phyloP scores from a whole-genome alignment of 192 early-diverging fungal genomes.

The Coemansia interrupta region DNA sequence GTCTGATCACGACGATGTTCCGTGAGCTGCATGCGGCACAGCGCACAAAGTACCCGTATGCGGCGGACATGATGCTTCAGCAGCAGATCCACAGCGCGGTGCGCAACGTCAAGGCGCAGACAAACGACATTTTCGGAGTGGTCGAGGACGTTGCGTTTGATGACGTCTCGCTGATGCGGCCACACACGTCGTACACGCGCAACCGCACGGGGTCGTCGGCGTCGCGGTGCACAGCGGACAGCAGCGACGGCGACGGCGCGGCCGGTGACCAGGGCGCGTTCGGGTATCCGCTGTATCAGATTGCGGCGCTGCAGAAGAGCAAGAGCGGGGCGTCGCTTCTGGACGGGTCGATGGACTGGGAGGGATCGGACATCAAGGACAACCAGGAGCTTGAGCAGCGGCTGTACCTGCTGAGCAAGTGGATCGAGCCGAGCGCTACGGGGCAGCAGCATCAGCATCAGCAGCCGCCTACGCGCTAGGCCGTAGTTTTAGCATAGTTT shows the following conservation, averaged over 20 bases:
- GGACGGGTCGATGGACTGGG: slow-evolving; percentile 48
- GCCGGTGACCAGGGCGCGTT: slow-evolving; percentile 19
- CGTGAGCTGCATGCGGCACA: slow-evolving; percentile 51
- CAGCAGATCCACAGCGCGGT: slow-evolving; percentile 53
- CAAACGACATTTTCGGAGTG: slow-evolving; percentile 45
- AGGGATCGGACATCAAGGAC: slow-evolving; percentile 48
- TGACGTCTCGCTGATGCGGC: slow-evolving; percentile 19
- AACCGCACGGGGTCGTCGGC: slow-evolving; percentile 38
- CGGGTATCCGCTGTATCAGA: slow-evolving; percentile 51
- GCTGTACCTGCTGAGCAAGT: slow-evolving; percentile 51
- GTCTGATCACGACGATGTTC: slow-evolving; percentile 53
- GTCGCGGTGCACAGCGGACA: slow-evolving; percentile 17
- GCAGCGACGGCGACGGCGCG: not conserved
- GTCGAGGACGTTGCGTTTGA: slow-evolving; percentile 38
- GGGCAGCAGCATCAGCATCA: too few relatives aligned
- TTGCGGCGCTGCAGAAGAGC: slow-evolving; percentile 35
- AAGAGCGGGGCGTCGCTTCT: slow-evolving; percentile 20
- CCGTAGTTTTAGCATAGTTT: slow-evolving; percentile 2
- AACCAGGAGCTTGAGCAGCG: slow-evolving; percentile 54
- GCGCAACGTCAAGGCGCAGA: slow-evolving; percentile 49
- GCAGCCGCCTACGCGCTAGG: slow-evolving; percentile 1
- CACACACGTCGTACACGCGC: slow-evolving; percentile 30
- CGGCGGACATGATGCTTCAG: slow-evolving; percentile 48
- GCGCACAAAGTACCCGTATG: slow-evolving; percentile 52
- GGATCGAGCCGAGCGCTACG: slow-evolving; percentile 36